A percentile compares a stretch with the other conserved stretches of the same genome.
Conservation (phyloP, 495 filamentous ascomycete species). For the Delitschia confertaspora region DNA sequence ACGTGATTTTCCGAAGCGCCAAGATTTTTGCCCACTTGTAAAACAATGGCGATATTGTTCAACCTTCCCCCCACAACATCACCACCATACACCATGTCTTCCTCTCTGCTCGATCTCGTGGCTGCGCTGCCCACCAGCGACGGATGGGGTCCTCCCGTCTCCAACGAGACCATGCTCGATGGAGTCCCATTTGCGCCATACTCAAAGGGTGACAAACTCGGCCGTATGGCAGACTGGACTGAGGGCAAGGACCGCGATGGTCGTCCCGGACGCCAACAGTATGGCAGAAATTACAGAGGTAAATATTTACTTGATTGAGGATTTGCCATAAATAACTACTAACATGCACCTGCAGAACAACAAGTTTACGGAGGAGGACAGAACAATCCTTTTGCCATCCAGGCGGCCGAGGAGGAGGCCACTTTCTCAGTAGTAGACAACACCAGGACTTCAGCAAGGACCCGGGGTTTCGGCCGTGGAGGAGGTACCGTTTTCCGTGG, state of each 20-base stretch:
- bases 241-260: slow-evolving; percentile 78
- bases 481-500: slow-evolving; percentile 82
- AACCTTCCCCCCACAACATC: background rate
- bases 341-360: slow-evolving; percentile 55
- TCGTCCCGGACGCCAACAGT: slow-evolving; percentile 76
- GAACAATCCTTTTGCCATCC: slow-evolving; percentile 70
- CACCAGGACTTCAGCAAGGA: slow-evolving; percentile 71
- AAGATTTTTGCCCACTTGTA: slow-evolving; percentile 14
- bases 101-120: slow-evolving; percentile 52
- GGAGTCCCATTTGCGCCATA: slow-evolving; percentile 96
- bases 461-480: slow-evolving; percentile 75
- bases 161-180: slow-evolving; percentile 74
- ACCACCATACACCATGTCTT: slow-evolving; percentile 39
- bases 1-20: background rate
- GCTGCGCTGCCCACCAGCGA: slow-evolving; percentile 55
- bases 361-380: slow-evolving; percentile 92
- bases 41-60: slow-evolving; percentile 6
- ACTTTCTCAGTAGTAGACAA: slow-evolving; percentile 98
- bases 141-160: slow-evolving; percentile 75
- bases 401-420: slow-evolving; percentile 88
- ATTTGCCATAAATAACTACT: slow-evolving; percentile 5
- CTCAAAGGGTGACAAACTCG: slow-evolving; percentile 96
- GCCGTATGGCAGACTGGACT: slow-evolving; percentile 99
- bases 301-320: slow-evolving; percentile 21
- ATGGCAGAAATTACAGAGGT: slow-evolving; percentile 90